Conservation (phyloP, 805 yeast genomes). For the Yamadazyma paraphyllophila region DNA sequence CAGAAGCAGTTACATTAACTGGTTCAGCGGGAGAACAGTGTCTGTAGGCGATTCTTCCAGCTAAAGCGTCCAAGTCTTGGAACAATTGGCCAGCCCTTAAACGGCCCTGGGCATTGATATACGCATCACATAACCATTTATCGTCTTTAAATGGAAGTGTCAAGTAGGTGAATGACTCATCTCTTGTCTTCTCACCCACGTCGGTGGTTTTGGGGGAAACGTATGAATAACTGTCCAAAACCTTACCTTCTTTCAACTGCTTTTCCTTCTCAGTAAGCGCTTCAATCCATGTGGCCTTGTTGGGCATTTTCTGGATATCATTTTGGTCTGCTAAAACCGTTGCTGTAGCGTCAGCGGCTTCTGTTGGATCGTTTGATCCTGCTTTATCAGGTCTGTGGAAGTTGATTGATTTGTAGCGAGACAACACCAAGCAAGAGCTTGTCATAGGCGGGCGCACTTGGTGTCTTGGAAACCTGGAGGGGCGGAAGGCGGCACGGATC, state of each 20-base stretch:
- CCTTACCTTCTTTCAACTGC: slow-evolving; percentile 70
- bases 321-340: slow-evolving; percentile 60
- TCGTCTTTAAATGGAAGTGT: slow-evolving; percentile 83
- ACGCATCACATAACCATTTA: slow-evolving; percentile 76
- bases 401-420: slow-evolving; percentile 14
- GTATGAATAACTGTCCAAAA: slow-evolving; percentile 67
- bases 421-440: neutral
- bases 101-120: slow-evolving; percentile 88
- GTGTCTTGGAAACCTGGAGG: neutral
- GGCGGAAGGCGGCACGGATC: neutral
- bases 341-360: slow-evolving; percentile 74
- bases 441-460: neutral
- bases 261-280: slow-evolving; percentile 74
- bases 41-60: slow-evolving; percentile 89
- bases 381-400: slow-evolving; percentile 34
- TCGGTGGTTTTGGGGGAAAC: slow-evolving; percentile 69
- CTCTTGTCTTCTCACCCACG: slow-evolving; percentile 69
- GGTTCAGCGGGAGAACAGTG: slow-evolving; percentile 97
- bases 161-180: slow-evolving; percentile 71
- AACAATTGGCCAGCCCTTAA: slow-evolving; percentile 89
- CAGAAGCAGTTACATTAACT: slow-evolving; percentile 92
- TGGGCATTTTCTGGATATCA: slow-evolving; percentile 46
- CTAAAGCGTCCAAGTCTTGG: slow-evolving; percentile 91
- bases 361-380: slow-evolving; percentile 50
- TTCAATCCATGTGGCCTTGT: slow-evolving; percentile 78